Conservation (phyloP, 1,139 yeast genomes). For the Pichia sp. region DNA sequence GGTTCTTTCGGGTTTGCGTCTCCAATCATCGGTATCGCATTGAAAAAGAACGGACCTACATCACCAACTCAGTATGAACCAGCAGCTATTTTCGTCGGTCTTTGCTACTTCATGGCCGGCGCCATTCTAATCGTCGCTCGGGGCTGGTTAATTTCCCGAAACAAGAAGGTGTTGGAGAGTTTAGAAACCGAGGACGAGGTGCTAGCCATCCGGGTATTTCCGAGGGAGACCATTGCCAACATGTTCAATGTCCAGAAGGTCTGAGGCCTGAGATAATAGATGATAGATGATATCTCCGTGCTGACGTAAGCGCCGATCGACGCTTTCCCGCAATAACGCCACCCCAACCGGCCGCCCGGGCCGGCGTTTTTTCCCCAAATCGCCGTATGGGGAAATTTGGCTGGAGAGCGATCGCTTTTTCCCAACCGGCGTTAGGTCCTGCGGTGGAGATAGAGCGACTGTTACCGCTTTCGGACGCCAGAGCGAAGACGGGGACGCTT, state of each 20-base stretch:
- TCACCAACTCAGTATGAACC: constrained; percentile 44
- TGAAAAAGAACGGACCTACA: constrained; percentile 37
- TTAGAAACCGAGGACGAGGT: constrained; percentile 26
- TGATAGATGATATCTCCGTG: too few relatives aligned
- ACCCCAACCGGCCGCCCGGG: too few relatives aligned
- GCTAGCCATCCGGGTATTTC: constrained; percentile 6
- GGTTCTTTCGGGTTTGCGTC: constrained; percentile 49
- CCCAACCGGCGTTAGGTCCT: too few relatives aligned
- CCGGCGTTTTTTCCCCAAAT: too few relatives aligned
- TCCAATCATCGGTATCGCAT: constrained; percentile 52
- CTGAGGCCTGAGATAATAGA: too few relatives aligned
- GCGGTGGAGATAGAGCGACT: too few relatives aligned
- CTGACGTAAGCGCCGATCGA: too few relatives aligned
- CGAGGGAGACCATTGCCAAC: constrained; percentile 1
- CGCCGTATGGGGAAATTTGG: too few relatives aligned
- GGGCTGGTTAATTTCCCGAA: constrained; percentile 50
- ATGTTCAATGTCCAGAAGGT: neutral
- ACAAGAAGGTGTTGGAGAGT: constrained; percentile 29
- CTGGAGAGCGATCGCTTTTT: too few relatives aligned
- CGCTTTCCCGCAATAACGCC: too few relatives aligned
- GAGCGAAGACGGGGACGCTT: too few relatives aligned
- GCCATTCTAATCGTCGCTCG: constrained; percentile 40
- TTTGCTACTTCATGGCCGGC: constrained; percentile 46
- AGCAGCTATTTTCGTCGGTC: constrained; percentile 55
- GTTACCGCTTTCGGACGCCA: too few relatives aligned